Base-by-base conservation (phyloP, 345 rosid species). In the Linum usitatissimum region DNA sequence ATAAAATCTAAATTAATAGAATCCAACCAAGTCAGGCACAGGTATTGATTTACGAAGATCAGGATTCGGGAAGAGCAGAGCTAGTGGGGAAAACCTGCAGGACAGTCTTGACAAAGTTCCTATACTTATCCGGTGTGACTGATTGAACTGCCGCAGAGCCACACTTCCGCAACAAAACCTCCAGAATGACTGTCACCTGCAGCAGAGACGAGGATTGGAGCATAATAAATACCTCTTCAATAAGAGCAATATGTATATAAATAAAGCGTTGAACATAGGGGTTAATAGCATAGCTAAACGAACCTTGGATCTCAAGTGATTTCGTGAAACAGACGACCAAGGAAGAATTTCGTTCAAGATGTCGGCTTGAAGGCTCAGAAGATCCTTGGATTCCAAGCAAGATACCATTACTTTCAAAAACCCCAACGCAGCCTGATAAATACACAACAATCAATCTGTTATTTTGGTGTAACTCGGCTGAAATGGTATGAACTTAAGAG, bases 261-360 rank as follows among this genome's bases (percentile, higher is more conserved):
- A 17, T 18, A 34, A 30, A 15, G n/a, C 12, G n/a, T 21, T 38
- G 30, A 66, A 55, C 18, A 23, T 23, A 39, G 5, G n/a, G 61
- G 34, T 3, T 59, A 3, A 65, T 13, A 58, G 12, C 31, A 42
- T 42, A 21, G 39, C 8, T 56, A 38, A 14, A 66, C 42, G 57
- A 71, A 71, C 98, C 97, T 93, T 93, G 6, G 81, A 80, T 75
- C 86, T 80, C 72, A 93, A 90, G 77, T 90, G 94, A 75, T 87
- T 76, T 78, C 99, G 84, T 2, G 99, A 90, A 58, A 90, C 83
- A 71, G 82, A 72, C 60, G 97, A 87, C 96, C 93, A 90, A 2
- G 82, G 87, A 30, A 90, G 81, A 70, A 93, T 73, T 73, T 75
- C 86, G 60, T 38, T 67, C 64, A 81, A 64, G 36, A 87, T 60